Base-by-base conservation (phyloP, 768 basidiomycete species). In the Rubroboletus satanas region DNA sequence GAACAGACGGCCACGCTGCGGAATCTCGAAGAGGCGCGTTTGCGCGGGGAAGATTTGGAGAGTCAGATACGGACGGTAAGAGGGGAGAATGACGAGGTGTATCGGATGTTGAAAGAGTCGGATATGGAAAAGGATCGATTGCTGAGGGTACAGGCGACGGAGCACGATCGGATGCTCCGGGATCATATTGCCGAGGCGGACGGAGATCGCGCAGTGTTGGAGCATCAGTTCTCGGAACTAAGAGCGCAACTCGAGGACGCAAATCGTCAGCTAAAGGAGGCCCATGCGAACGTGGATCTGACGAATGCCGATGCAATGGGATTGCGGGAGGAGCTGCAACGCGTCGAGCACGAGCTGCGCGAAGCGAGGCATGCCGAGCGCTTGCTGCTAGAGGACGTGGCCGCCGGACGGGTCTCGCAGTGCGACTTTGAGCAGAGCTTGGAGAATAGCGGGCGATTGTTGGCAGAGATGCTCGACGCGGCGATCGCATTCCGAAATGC, bases 151-250 rank as follows among this genome's bases (percentile, higher is more conserved):
- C 90, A 93, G 66, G 87, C 88, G 7, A 83, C 81, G 14, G 89
- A 79, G 63, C 78, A 84, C 52, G 84, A 87, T 54, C 73, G 80
- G 33, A 70, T 78, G 42, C 83, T 97, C 58, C 82, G 92, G 1
- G 93, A 97, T 67, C 90, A 94, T 62, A 87, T 89, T 51, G 89
- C 89, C 3, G 95, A 98, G 70, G 90, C 93, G 14, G 93, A 97
- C 64, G 90, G 93, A 1, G 94, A 98, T 68, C 83, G 93, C 8
- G 93, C 94, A 0, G 92, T 96, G 14, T 76, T 97, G 44, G 93
- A 97, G 71, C 85, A 94, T 47, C 89, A 93, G 68, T 86, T 89
- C 66, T 83, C 81, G 38, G 89, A 90, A 66, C 73, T 90, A 36
- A 79, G 81, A 59, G 83, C 82, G 1, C 76, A 78, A 8, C 72